Evolutionary conservation across 331 rosid species (phyloP).

Genomic region (Quercus phellos): DNA sequence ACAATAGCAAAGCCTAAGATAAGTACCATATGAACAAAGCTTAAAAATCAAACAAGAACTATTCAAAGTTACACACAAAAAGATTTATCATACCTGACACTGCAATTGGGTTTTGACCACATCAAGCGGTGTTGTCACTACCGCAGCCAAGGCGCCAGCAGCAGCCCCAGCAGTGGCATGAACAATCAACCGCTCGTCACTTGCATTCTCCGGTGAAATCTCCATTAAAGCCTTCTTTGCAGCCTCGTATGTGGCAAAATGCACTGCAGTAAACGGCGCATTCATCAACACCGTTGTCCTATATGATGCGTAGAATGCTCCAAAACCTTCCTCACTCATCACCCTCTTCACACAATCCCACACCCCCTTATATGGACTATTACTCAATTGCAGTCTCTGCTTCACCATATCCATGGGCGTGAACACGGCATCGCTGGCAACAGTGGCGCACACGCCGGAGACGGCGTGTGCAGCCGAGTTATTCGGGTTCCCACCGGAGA

Average conservation of each 20-base stretch:
- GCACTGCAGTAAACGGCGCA: conserved; percentile 92
- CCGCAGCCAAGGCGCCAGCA: conserved; percentile 88
- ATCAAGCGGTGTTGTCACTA: conserved; percentile 84
- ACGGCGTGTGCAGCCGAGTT: conserved; percentile 61
- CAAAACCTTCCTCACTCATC: conserved; percentile 63
- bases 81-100: conserved; percentile 62
- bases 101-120: conserved; percentile 93
- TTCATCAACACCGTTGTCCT: conserved; percentile 91
- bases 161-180: conserved; percentile 97
- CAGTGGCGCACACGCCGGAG: conserved; percentile 84
- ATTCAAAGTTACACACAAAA: no score
- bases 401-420: conserved; percentile 99
- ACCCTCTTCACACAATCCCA: conserved; percentile 79
- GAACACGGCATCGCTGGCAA: conserved; percentile 78
- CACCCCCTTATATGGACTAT: conserved; percentile 73
- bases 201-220: conserved; percentile 62
- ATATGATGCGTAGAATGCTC: conserved; percentile 86
- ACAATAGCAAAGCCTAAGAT: background rate
- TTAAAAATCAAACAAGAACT: background rate
- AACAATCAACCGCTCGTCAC: conserved; percentile 65
- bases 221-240: conserved; percentile 57
- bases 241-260: conserved; percentile 77
- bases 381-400: conserved; percentile 86
- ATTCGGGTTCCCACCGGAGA: conserved; percentile 56
- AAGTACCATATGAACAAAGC: background rate